Evolutionary conservation across 371 early-diverging fungal genomes (phyloP).

Genomic region (Zopfochytrium polystomum): DNA sequence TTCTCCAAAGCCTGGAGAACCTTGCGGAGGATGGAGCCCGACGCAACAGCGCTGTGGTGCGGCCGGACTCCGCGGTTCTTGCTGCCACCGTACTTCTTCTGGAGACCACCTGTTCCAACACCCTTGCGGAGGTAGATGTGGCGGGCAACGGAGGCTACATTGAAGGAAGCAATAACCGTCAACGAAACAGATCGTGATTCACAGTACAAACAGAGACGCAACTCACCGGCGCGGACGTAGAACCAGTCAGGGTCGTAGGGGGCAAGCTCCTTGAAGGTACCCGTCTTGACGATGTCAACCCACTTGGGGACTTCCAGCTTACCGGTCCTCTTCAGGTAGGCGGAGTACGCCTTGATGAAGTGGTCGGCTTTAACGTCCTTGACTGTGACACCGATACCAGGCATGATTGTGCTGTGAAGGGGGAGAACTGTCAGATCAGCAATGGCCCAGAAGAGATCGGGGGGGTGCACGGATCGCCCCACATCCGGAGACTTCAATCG

Average conservation of each 20-base stretch:
- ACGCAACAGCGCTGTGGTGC: constrained; percentile 82
- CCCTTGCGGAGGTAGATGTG: constrained; percentile 95
- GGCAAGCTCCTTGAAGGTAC: constrained; percentile 91
- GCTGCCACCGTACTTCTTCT: constrained; percentile 89
- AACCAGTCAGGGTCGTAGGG: constrained; percentile 98
- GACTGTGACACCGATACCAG: constrained; percentile 78
- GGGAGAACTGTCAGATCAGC: too few relatives aligned
- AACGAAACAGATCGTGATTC: background rate
- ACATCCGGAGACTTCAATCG: too few relatives aligned
- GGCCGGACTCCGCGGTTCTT: constrained; percentile 92
- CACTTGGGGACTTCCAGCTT: constrained; percentile 97
- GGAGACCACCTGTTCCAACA: constrained; percentile 93
- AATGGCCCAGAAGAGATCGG: too few relatives aligned
- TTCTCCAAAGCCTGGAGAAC: constrained; percentile 95
- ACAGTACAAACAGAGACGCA: background rate
- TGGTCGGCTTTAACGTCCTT: constrained; percentile 95
- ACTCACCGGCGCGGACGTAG: constrained; percentile 91
- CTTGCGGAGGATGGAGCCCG: constrained; percentile 92
- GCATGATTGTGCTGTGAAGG: too few relatives aligned
- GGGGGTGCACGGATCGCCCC: too few relatives aligned
- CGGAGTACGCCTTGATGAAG: constrained; percentile 96
- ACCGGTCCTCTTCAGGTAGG: constrained; percentile 95
- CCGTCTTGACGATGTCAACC: constrained; percentile 98
- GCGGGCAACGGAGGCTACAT: constrained; percentile 89
- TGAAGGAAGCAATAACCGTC: constrained; percentile 3